Percentiles rank a stretch among this genome's conserved stretches.
Evolutionary conservation across 192 early-diverging fungal genomes (phyloP).

Genomic region (Mortierella alpina): DNA sequence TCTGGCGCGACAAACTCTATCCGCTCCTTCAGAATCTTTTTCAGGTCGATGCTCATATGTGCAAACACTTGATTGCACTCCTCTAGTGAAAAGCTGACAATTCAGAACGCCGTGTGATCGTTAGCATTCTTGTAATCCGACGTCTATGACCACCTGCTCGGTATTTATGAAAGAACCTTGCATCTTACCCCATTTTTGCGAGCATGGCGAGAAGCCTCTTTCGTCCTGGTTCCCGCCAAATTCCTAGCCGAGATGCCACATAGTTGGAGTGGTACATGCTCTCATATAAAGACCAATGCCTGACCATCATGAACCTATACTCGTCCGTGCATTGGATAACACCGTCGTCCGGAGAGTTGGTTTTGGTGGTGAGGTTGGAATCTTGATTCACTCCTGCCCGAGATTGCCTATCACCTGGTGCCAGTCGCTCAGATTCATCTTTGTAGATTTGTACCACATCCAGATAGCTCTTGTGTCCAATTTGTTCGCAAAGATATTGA

Average conservation of each 20-base stretch:
- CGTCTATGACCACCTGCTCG: neutral
- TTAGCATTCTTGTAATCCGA: neutral
- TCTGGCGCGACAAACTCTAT: conserved; percentile 77
- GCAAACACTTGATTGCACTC: conserved; percentile 81
- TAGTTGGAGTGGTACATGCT: conserved; percentile 90
- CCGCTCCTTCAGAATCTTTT: conserved; percentile 70
- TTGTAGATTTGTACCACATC: conserved; percentile 69
- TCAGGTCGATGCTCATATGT: conserved; percentile 83
- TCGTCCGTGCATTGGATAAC: conserved; percentile 77
- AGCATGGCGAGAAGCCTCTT: conserved; percentile 83
- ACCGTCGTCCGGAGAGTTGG: conserved; percentile 59
- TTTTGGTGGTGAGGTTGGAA: neutral
- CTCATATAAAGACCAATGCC: conserved; percentile 93
- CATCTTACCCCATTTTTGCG: conserved; percentile 86
- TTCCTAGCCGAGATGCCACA: conserved; percentile 86
- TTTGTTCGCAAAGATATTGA: conserved; percentile 80
- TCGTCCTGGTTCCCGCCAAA: conserved; percentile 89
- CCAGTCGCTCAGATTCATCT: conserved; percentile 77
- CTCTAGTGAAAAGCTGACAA: conserved; percentile 76
- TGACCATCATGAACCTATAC: conserved; percentile 84
- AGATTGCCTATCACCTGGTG: neutral
- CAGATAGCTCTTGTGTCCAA: conserved; percentile 75
- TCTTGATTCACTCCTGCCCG: neutral
- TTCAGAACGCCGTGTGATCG: neutral
- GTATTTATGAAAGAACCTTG: neutral